Conservation (phyloP, 2,329 filamentous ascomycete species). For the Coniochaeta sp. region DNA sequence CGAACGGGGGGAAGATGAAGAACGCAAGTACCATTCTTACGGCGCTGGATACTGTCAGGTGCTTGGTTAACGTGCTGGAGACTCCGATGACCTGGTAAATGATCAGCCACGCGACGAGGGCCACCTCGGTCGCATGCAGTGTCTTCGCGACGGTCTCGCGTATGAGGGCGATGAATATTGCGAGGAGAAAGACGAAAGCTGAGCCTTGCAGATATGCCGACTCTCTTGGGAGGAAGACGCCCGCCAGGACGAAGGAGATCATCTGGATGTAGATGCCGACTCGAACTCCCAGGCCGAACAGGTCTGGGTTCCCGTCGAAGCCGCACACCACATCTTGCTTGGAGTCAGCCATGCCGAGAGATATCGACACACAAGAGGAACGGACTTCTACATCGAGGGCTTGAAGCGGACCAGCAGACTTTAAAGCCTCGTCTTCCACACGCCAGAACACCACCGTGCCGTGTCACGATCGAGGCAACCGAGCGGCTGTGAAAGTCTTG, state of each 20-base stretch:
- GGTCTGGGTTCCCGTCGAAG: constrained; percentile 3
- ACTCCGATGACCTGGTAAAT: not conserved
- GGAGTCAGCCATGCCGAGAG: not conserved
- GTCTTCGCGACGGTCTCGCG: not conserved
- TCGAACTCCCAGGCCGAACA: constrained; percentile 3
- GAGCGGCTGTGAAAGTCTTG: not conserved
- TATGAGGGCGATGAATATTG: constrained; percentile 1
- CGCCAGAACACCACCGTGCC: too few species aligned
- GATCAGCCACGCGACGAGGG: constrained; percentile 2
- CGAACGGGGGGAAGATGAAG: not conserved
- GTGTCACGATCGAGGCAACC: too few species aligned
- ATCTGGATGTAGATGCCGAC: constrained; percentile 2
- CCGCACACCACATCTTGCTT: not conserved
- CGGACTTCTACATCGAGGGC: too few species aligned
- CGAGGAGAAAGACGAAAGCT: not conserved
- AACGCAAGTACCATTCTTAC: not conserved
- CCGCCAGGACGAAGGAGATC: not conserved
- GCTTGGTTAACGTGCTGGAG: not conserved
- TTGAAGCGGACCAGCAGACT: too few species aligned
- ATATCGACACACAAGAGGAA: too few species aligned
- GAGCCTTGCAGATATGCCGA: constrained; percentile 2
- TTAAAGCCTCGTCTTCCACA: too few species aligned
- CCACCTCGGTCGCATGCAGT: constrained; percentile 1
- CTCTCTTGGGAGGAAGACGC: not conserved
- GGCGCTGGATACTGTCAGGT: not conserved